Conservation (phyloP, 2,329 filamentous ascomycete species). For the Aspergillus tanneri region DNA sequence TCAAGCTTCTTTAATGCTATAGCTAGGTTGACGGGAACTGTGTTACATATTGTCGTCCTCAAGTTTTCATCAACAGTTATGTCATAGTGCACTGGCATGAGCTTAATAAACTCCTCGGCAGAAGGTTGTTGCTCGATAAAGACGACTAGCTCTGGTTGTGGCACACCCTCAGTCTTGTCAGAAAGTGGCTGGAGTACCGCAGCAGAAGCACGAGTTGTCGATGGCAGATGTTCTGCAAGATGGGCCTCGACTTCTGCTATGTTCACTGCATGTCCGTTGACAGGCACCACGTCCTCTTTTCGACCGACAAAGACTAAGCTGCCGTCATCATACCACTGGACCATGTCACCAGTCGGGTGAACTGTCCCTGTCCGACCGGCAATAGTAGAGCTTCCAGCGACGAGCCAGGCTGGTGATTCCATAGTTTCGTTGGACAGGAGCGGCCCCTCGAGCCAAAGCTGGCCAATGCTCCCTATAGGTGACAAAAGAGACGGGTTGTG, state of each 20-base stretch:
- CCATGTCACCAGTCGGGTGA: constrained; percentile 35
- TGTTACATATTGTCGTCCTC: constrained; percentile 19
- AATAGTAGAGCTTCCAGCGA: constrained; percentile 32
- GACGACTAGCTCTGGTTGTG: constrained; percentile 27
- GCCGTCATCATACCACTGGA: constrained; percentile 30
- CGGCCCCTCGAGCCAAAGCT: constrained; percentile 44
- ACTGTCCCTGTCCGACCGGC: constrained; percentile 33
- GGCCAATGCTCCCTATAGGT: constrained; percentile 43
- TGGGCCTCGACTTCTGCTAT: constrained; percentile 43
- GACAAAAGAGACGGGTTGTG: constrained; percentile 37
- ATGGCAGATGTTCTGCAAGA: constrained; percentile 37
- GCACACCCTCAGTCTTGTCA: constrained; percentile 10
- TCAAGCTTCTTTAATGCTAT: constrained; percentile 43
- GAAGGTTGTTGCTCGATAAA: constrained; percentile 35
- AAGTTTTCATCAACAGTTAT: constrained; percentile 17
- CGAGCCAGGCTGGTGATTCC: constrained; percentile 29
- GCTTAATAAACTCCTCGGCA: constrained; percentile 26
- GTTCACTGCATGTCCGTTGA: constrained; percentile 43
- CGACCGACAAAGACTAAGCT: constrained; percentile 33
- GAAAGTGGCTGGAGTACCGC: constrained; percentile 27
- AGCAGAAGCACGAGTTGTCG: constrained; percentile 27
- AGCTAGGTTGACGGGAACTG: constrained; percentile 33
- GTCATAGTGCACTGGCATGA: constrained; percentile 27
- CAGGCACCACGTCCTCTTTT: constrained; percentile 33
- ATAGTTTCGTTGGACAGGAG: constrained; percentile 27